phyloP scores from a whole-genome alignment of 345 rosid species.

The Viola odorata region DNA sequence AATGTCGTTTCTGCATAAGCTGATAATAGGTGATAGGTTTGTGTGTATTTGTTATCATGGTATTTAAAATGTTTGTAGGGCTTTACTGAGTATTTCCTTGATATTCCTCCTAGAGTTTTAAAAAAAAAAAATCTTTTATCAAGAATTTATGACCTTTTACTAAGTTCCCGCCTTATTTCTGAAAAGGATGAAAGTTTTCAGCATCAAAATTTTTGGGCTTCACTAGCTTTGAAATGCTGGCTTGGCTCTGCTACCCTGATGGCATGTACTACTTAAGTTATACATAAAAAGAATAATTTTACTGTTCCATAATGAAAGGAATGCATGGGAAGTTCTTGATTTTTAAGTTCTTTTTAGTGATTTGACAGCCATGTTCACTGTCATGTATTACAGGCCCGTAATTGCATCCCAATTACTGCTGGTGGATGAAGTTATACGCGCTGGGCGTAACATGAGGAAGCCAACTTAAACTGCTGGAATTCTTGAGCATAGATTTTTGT shows the following conservation, averaged over 20 bases:
- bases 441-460: conserved; percentile 96
- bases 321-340: background rate
- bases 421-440: conserved; percentile 97
- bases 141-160: no score
- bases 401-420: conserved; percentile 86
- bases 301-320: background rate
- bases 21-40: no score
- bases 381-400: conserved; percentile 63
- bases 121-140: no score
- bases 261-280: background rate
- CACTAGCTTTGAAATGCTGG: background rate
- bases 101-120: no score
- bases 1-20: no score
- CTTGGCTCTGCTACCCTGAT: background rate
- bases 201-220: no score
- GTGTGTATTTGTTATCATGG: no score
- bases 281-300: background rate
- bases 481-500: background rate
- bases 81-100: no score
- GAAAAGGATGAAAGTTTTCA: no score
- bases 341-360: background rate
- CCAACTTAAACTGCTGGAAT: conserved; percentile 40
- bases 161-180: no score
- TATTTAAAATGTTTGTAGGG: no score
- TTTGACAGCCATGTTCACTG: background rate